Conservation (phyloP, 257 asterid species). For the Jasminum sambac region DNA sequence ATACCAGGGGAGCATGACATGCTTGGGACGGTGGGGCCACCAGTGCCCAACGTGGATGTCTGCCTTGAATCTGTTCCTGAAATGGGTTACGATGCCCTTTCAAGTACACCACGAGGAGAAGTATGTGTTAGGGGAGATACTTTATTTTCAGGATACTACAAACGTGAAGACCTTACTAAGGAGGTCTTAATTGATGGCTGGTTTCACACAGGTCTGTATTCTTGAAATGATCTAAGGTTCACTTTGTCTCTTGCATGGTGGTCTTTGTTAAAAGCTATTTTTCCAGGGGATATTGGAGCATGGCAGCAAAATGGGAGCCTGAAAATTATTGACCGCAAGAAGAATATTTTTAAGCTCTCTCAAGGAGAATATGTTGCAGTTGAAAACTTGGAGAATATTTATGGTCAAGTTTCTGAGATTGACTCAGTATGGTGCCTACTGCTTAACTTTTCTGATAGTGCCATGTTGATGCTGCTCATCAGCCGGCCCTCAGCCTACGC, state of each 20-base stretch:
- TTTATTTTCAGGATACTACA: constrained; percentile 80
- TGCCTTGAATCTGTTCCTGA: constrained; percentile 97
- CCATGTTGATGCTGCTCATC: neutral
- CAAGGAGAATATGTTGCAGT: constrained; percentile 99
- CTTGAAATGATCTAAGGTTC: constrained; percentile 17
- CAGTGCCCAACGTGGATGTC: constrained; percentile 86
- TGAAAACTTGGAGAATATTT: constrained; percentile 86
- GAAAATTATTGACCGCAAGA: constrained; percentile 91
- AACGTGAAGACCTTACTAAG: constrained; percentile 88
- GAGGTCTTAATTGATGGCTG: constrained; percentile 88
- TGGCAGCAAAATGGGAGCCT: constrained; percentile 91
- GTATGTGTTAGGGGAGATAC: constrained; percentile 82
- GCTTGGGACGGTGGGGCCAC: constrained; percentile 98
- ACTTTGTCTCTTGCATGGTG: constrained; percentile 3
- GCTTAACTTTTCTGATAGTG: neutral
- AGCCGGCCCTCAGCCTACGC: too few relatives aligned
- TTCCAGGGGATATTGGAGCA: constrained; percentile 85
- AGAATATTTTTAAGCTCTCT: constrained; percentile 92
- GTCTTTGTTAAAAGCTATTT: constrained; percentile 12
- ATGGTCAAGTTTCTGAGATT: constrained; percentile 54
- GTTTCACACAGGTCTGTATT: constrained; percentile 87
- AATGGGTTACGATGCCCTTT: constrained; percentile 87
- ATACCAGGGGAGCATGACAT: constrained; percentile 65
- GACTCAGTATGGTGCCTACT: constrained; percentile 61
- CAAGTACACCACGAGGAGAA: constrained; percentile 88